Conservation (phyloP, 73 alveolate genomes). For the Tetrahymena borealis region DNA sequence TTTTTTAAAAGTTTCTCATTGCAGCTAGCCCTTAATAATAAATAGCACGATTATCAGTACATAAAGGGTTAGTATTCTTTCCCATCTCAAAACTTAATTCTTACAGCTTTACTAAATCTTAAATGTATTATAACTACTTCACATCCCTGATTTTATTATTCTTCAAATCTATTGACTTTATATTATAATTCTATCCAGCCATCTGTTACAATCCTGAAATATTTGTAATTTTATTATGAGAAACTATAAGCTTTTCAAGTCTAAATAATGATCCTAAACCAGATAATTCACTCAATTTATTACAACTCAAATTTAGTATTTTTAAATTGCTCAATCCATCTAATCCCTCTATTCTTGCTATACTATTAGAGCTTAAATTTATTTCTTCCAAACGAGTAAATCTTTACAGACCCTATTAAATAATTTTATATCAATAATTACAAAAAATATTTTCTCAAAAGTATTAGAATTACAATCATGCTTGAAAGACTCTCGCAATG, state of each 20-base stretch:
- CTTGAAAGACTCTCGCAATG: background rate
- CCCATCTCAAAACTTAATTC: background rate
- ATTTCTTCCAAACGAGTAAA: background rate
- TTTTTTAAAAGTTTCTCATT: background rate
- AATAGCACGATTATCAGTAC: background rate
- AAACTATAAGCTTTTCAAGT: background rate
- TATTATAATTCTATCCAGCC: background rate
- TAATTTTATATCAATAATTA: background rate
- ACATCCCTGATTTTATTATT: background rate
- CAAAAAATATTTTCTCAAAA: background rate
- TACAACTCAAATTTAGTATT: background rate
- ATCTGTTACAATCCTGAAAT: background rate
- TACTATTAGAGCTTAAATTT: background rate
- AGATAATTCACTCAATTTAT: background rate
- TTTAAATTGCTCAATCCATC: background rate
- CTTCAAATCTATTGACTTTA: background rate
- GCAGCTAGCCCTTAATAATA: background rate
- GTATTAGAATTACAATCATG: background rate
- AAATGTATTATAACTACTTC: background rate
- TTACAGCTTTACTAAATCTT: background rate
- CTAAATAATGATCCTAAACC: background rate
- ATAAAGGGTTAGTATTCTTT: background rate
- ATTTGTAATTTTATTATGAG: background rate
- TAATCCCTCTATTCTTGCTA: background rate
- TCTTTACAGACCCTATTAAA: background rate